Conservation (phyloP, 148 eudicot species). For the Silene conica region DNA sequence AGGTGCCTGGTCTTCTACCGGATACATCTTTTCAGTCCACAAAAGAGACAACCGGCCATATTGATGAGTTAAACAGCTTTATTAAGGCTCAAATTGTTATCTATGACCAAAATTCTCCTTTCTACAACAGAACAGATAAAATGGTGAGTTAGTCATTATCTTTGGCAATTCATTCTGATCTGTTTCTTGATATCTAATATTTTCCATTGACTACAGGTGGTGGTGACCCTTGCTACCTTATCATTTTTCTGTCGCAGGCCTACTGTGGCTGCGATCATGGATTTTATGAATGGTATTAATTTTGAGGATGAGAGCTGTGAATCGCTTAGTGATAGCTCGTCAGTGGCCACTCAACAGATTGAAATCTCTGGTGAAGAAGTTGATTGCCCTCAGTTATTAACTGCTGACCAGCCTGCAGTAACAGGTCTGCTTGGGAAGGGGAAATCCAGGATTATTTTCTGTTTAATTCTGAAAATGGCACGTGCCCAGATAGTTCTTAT, state of each 20-base stretch:
- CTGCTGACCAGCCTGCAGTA: constrained; percentile 49
- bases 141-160: constrained; percentile 41
- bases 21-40: constrained; percentile 34
- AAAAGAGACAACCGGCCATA: constrained; percentile 31
- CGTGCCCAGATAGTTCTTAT: constrained; percentile 80
- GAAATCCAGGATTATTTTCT: constrained; percentile 74
- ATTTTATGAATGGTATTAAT: constrained; percentile 68
- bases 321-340: constrained; percentile 51
- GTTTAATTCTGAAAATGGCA: constrained; percentile 66
- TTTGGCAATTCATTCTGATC: constrained; percentile 2
- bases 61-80: constrained; percentile 71
- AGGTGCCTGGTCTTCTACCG: constrained; percentile 69
- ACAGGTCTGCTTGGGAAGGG: constrained; percentile 88
- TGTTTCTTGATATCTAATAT: constrained; percentile 4
- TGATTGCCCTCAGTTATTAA: constrained; percentile 38
- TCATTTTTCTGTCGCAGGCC: constrained; percentile 95
- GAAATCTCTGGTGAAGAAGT: constrained; percentile 41
- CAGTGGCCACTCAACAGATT: constrained; percentile 41
- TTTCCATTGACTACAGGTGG: constrained; percentile 50
- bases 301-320: constrained; percentile 48
- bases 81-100: constrained; percentile 88
- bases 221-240: constrained; percentile 87
- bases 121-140: constrained; percentile 60
- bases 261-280: constrained; percentile 71
- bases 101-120: constrained; percentile 72